These are phyloP conservation scores for Agarophyton chilense DNA, from an alignment of 23 red algal genomes.

Conservation along the genomic window DNA sequence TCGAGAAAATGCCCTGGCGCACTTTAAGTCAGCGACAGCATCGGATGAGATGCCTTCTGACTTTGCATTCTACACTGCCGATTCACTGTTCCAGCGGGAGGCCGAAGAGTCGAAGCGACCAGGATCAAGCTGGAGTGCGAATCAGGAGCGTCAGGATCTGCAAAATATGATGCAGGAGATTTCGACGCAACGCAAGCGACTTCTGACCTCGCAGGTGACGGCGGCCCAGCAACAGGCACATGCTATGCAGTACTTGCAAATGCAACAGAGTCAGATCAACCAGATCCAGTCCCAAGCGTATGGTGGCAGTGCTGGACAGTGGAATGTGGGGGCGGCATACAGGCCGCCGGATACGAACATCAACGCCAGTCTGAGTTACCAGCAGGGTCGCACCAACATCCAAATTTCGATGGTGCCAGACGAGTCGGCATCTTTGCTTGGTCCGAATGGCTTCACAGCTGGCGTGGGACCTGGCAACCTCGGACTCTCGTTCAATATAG, in stretches of 20 bases:
- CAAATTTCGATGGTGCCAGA: conserved; percentile 98
- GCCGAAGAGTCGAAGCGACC: conserved; percentile 89
- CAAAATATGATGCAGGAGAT: conserved; percentile 98
- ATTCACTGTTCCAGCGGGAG: conserved; percentile 90
- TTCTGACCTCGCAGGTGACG: conserved; percentile 75
- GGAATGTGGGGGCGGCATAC: conserved; percentile 93
- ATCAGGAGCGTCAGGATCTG: conserved; percentile 87
- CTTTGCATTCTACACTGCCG: conserved; percentile 96
- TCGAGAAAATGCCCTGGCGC: conserved; percentile 87
- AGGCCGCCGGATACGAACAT: conserved; percentile 98
- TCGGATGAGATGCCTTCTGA: conserved; percentile 97
- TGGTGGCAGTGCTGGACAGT: conserved; percentile 87
- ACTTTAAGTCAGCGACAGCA: conserved; percentile 89
- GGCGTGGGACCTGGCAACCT: conserved; percentile 89
- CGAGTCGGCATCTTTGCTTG: conserved; percentile 81
- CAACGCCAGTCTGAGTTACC: conserved; percentile 91
- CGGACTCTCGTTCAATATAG: conserved; percentile 91
- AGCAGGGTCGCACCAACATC: conserved; percentile 89
- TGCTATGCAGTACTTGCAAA: conserved; percentile 96
- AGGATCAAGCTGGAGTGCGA: conserved; percentile 81
- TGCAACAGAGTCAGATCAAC: conserved; percentile 98
- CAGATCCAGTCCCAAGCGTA: conserved; percentile 92
- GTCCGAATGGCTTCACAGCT: conserved; percentile 94
- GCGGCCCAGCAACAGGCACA: conserved; percentile 86
- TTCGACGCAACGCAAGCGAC: conserved; percentile 84